Evolutionary conservation across 805 yeast species (phyloP).

Genomic region (Candida vartiovaarae): DNA sequence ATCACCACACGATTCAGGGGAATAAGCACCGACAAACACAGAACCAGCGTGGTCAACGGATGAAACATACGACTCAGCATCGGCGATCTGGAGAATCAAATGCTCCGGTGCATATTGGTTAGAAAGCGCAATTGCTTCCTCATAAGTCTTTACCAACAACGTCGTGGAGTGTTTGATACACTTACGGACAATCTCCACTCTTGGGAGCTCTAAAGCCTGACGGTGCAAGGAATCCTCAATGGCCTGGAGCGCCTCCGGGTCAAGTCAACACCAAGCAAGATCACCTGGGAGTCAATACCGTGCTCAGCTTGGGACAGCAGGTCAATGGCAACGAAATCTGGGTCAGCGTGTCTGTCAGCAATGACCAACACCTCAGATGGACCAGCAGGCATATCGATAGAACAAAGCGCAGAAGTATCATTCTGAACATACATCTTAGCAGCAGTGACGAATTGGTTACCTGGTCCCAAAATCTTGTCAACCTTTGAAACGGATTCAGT

Average conservation of each 20-base stretch:
- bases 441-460: constrained; percentile 98
- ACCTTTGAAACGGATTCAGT: constrained; percentile 88
- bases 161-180: constrained; percentile 90
- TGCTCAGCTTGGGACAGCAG: constrained; percentile 97
- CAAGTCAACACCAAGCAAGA: constrained; percentile 76
- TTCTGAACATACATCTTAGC: constrained; percentile 97
- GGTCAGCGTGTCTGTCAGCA: constrained; percentile 83
- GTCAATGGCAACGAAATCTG: constrained; percentile 96
- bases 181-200: constrained; percentile 88
- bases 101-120: constrained; percentile 97
- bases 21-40: constrained; percentile 90
- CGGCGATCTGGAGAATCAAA: constrained; percentile 80
- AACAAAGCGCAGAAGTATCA: constrained; percentile 89
- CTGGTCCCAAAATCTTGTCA: constrained; percentile 97
- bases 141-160: constrained; percentile 56
- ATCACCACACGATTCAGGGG: constrained; percentile 98
- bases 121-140: constrained; percentile 81
- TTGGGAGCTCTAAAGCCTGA: constrained; percentile 81
- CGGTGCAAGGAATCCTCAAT: constrained; percentile 77
- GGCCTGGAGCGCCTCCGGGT: constrained; percentile 48
- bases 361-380: constrained; percentile 97
- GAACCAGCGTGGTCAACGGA: constrained; percentile 90
- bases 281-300: constrained; percentile 96
- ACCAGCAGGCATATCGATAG: constrained; percentile 99
- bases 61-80: constrained; percentile 67